Conservation (phyloP, 768 basidiomycete genomes). For the Butyriboletus loyo region DNA sequence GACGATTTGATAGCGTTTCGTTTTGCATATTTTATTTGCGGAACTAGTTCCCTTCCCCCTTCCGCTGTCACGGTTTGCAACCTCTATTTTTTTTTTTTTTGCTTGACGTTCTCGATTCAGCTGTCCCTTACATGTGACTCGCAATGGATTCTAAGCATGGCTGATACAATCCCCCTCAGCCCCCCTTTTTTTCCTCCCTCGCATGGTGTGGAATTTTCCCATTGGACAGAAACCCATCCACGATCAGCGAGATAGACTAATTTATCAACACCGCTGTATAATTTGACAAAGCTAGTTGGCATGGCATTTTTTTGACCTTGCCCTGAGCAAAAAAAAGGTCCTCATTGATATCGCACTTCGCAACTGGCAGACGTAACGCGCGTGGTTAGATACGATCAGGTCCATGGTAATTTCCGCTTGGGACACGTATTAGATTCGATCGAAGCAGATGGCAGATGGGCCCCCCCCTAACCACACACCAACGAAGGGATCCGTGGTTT, state of each 20-base stretch:
- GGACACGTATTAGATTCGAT: background rate
- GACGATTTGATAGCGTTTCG: constrained; percentile 10
- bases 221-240: background rate
- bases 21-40: constrained; percentile 22
- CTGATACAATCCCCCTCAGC: background rate
- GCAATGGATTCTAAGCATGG: constrained; percentile 13
- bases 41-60: constrained; percentile 2
- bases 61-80: background rate
- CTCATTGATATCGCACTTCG: background rate
- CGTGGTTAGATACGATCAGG: background rate
- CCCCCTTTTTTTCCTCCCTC: background rate
- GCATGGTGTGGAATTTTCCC: background rate
- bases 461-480: too few species aligned
- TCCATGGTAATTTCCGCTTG: background rate
- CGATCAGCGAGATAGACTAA: constrained; percentile 18
- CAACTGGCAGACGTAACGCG: background rate
- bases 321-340: background rate
- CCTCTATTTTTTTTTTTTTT: background rate
- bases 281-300: background rate
- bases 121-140: background rate
- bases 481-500: background rate
- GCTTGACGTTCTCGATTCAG: background rate
- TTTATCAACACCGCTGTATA: constrained; percentile 12
- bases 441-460: too few species aligned
- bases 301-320: background rate